Evolutionary conservation across 2,329 filamentous ascomycete genomes (phyloP).

Genomic region (Ophiocordyceps australis): DNA sequence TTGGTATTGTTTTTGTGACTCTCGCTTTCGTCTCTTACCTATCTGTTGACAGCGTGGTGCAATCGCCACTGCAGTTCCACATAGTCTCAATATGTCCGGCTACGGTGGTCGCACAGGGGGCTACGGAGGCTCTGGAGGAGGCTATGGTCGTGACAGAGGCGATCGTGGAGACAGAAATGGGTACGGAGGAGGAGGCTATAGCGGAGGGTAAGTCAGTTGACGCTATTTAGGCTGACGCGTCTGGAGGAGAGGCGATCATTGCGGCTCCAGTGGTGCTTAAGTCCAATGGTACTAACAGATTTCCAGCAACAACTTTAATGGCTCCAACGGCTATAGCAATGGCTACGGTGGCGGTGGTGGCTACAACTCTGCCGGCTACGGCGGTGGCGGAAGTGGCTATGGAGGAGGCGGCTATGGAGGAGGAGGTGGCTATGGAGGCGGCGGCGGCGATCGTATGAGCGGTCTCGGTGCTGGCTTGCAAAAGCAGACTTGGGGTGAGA

Average conservation of each 20-base stretch:
- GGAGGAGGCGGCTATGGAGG: constrained; percentile 24
- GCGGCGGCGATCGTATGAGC: constrained; percentile 85
- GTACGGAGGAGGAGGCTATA: constrained; percentile 15
- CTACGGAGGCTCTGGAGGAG: constrained; percentile 7
- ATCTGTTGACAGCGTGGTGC: constrained; percentile 2
- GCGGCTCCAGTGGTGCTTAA: no score
- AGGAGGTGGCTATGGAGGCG: constrained; percentile 29
- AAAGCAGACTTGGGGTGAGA: constrained; percentile 75
- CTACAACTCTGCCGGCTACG: constrained; percentile 19
- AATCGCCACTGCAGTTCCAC: no score
- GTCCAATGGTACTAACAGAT: no score
- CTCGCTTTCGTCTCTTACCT: constrained; percentile 1
- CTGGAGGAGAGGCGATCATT: no score
- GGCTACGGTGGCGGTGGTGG: constrained; percentile 15
- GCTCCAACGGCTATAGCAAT: constrained; percentile 9
- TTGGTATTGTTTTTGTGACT: neutral
- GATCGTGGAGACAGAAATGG: constrained; percentile 26
- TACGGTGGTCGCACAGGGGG: constrained; percentile 17
- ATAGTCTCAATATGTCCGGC: constrained; percentile 25
- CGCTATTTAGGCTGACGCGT: neutral
- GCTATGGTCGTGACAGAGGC: constrained; percentile 19
- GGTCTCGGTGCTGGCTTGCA: constrained; percentile 77
- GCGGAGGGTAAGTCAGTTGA: constrained; percentile 17
- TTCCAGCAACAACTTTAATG: neutral
- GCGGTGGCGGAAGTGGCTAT: constrained; percentile 14